Base-by-base conservation (phyloP, 202 grass and related monocot species). In the Musa balbisiana region DNA sequence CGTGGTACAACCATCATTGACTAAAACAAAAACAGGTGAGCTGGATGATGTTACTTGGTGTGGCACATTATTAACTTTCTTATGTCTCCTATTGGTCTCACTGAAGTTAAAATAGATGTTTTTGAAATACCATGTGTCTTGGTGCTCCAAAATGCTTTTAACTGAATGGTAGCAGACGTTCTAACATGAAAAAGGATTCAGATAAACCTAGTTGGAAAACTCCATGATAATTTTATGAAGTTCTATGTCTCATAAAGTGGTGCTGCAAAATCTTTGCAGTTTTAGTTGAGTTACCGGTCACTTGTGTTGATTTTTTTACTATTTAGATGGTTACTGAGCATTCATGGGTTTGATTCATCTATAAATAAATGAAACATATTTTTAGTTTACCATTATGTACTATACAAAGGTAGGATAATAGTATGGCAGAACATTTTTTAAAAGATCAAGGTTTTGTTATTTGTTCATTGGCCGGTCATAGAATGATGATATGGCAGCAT, bases 11-110 rank as follows among this genome's bases (percentile, higher is more conserved):
- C 67, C 67, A 10, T 43, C 67, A 21, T 51, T 49, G 14, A 51
- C 67, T 70, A 70, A 70, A 70, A 70, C 67, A 21, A 70, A 70
- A 51, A 70, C 67, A 70, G 67, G 67, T 52, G 51, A 12, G 67
- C 15, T 14, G 12, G n/a, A 60, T 60, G 16, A 19, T 60, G 16
- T 23, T 26, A 26, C 63, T 65, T 65, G 33, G 10, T 65, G 24
- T 2, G 2, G 24, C 23, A 2, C 12, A 11, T 1, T 27, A 26
- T 65, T 6, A 60, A 17, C 3, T 60, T n/a, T 60, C 4, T 43
- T 43, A 60, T 60, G n/a, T 19, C 14, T 60, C 17, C 15, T 21
- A 0, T 58, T 58, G 55, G 55, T 58, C 14, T 58, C 33, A 43
- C 6, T 58, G 17, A 16, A 17, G 14, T 60, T 60, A n/a, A 17